These are phyloP conservation scores for Chalara sp. DNA, from an alignment of 2,329 filamentous ascomycete genomes.

Conservation along the genomic window DNA sequence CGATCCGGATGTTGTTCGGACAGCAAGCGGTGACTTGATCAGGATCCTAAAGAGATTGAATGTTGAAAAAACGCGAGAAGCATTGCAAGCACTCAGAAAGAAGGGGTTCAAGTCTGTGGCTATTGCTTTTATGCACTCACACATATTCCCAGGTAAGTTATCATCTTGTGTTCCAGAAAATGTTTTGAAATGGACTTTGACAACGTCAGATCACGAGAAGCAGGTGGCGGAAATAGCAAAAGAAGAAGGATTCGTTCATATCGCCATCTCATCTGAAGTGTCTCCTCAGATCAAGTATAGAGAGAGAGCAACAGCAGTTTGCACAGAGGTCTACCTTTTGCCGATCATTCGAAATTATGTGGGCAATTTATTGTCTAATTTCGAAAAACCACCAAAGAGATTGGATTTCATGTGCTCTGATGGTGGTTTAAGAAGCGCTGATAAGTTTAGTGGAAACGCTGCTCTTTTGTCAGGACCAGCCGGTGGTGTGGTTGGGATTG, in stretches of 20 bases:
- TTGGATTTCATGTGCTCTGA: slow-evolving; percentile 15
- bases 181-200: too few species aligned
- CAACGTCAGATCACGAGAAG: slow-evolving; percentile 45
- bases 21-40: slow-evolving; percentile 39
- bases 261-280: slow-evolving; percentile 57
- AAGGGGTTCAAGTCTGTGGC: slow-evolving; percentile 56
- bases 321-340: slow-evolving; percentile 63
- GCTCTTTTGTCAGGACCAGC: slow-evolving; percentile 62
- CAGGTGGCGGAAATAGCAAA: slow-evolving; percentile 52
- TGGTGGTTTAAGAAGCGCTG: slow-evolving; percentile 36
- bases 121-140: slow-evolving; percentile 63
- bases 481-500: slow-evolving; percentile 63
- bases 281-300: slow-evolving; percentile 69
- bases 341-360: slow-evolving; percentile 64
- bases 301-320: slow-evolving; percentile 57
- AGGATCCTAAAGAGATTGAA: slow-evolving; percentile 30
- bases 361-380: slow-evolving; percentile 52
- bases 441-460: slow-evolving; percentile 53
- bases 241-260: slow-evolving; percentile 59
- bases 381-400: slow-evolving; percentile 41
- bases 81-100: slow-evolving; percentile 51
- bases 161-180: too few species aligned
- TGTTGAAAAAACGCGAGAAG: slow-evolving; percentile 28
- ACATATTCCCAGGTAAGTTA: slow-evolving; percentile 48
- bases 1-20: slow-evolving; percentile 60